Percentiles rank a stretch among this genome's conserved stretches.
Evolutionary conservation across 1,139 yeast genomes (phyloP).

Genomic region (Blastobotrys serpentis): DNA sequence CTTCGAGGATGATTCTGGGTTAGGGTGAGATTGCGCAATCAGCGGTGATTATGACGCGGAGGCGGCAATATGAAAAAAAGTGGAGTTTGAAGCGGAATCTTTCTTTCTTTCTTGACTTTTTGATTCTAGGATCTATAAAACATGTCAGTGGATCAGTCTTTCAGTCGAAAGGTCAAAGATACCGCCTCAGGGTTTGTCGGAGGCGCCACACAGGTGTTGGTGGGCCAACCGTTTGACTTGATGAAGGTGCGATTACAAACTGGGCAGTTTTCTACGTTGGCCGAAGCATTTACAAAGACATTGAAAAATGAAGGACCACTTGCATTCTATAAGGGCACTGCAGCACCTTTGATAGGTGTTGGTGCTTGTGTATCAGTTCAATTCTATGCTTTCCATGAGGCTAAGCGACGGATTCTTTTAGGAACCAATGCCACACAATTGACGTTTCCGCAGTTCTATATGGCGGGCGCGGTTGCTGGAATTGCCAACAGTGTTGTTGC

Average conservation of each 20-base stretch:
- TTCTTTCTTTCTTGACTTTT: not conserved
- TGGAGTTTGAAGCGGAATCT: not conserved
- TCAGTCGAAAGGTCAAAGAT: constrained; percentile 60
- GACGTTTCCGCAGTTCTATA: constrained; percentile 59
- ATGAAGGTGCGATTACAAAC: constrained; percentile 68
- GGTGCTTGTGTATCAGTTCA: constrained; percentile 75
- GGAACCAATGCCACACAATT: constrained; percentile 38
- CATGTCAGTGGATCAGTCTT: constrained; percentile 45
- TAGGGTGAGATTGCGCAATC: not conserved
- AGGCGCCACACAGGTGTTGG: constrained; percentile 67
- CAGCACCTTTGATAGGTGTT: constrained; percentile 52
- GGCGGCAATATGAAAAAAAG: not conserved
- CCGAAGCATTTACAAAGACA: constrained; percentile 56
- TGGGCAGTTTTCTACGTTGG: constrained; percentile 47
- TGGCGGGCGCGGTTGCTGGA: constrained; percentile 80
- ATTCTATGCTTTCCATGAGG: constrained; percentile 76
- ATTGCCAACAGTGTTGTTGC: constrained; percentile 69
- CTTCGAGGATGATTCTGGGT: not conserved
- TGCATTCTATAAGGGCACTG: constrained; percentile 61
- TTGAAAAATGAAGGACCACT: constrained; percentile 57
- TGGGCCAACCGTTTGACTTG: constrained; percentile 73
- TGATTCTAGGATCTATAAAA: not conserved
- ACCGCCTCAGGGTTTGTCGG: constrained; percentile 50
- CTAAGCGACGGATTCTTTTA: constrained; percentile 52
- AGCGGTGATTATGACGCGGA: not conserved